Evolutionary conservation across 2,329 filamentous ascomycete species (phyloP).

Genomic region (Xylogone sp.): DNA sequence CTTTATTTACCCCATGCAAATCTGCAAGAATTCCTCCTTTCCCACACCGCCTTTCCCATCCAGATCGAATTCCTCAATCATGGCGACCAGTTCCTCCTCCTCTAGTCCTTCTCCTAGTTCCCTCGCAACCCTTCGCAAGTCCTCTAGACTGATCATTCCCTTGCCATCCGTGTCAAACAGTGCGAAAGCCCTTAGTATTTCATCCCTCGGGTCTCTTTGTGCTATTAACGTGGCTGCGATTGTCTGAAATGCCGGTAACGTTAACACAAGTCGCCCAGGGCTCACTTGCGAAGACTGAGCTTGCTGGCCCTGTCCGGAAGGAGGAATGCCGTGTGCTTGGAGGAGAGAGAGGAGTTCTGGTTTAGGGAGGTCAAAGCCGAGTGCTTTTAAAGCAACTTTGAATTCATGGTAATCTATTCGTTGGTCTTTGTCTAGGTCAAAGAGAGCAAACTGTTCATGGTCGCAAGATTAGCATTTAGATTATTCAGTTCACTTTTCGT

Average conservation of each 20-base stretch:
- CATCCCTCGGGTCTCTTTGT: constrained; percentile 80
- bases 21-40: constrained; percentile 58
- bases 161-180: constrained; percentile 93
- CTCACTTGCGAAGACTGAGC: constrained; percentile 51
- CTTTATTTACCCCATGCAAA: constrained; percentile 29
- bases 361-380: constrained; percentile 90
- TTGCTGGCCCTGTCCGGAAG: constrained; percentile 53
- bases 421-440: constrained; percentile 93
- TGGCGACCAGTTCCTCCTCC: constrained; percentile 86
- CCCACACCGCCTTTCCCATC: constrained; percentile 82
- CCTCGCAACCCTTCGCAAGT: constrained; percentile 80
- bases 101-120: constrained; percentile 91
- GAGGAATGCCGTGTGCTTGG: constrained; percentile 73
- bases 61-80: constrained; percentile 98
- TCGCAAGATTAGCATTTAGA: not conserved
- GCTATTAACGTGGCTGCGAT: constrained; percentile 78
- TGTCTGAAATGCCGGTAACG: constrained; percentile 67
- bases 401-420: constrained; percentile 98
- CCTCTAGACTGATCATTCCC: constrained; percentile 83
- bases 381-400: constrained; percentile 90
- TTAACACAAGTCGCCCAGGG: constrained; percentile 55
- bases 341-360: constrained; percentile 78
- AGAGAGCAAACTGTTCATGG: constrained; percentile 74
- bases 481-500: not conserved
- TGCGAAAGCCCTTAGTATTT: constrained; percentile 86